Conservation (phyloP, 768 basidiomycete genomes). For the Strobilomyces dryophilus region DNA sequence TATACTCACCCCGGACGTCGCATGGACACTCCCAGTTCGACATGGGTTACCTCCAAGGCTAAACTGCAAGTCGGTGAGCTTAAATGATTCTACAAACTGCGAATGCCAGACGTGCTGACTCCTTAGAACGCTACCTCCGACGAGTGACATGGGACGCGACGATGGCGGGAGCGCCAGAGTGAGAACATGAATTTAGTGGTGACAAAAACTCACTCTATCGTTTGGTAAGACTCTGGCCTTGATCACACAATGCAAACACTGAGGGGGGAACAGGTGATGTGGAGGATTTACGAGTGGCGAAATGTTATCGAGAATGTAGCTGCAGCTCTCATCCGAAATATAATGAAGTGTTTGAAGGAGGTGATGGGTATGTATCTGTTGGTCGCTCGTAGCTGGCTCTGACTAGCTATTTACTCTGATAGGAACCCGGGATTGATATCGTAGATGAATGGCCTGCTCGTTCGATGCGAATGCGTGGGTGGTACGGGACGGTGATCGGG, state of each 20-base stretch:
- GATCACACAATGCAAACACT: background rate
- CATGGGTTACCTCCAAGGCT: background rate
- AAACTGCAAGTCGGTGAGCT: background rate
- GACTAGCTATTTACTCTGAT: too few species aligned
- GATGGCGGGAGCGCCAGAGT: background rate
- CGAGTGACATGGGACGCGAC: background rate
- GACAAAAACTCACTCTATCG: background rate
- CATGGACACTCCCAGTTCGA: background rate
- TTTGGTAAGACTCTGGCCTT: background rate
- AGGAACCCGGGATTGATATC: too few species aligned
- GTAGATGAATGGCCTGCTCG: too few species aligned
- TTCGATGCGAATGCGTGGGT: too few species aligned
- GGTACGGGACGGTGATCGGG: too few species aligned
- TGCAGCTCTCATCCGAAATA: background rate
- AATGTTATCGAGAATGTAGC: background rate
- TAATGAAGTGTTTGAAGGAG: background rate
- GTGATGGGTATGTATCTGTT: too few species aligned
- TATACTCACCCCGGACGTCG: too few species aligned
- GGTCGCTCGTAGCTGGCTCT: too few species aligned
- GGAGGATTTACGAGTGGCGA: background rate
- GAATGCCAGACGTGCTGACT: background rate
- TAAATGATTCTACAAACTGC: too few species aligned
- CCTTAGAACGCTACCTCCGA: background rate
- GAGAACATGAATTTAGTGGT: background rate
- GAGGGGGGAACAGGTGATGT: background rate